Conservation (phyloP, 805 yeast species). For the Spencermartinsiella europaea region DNA sequence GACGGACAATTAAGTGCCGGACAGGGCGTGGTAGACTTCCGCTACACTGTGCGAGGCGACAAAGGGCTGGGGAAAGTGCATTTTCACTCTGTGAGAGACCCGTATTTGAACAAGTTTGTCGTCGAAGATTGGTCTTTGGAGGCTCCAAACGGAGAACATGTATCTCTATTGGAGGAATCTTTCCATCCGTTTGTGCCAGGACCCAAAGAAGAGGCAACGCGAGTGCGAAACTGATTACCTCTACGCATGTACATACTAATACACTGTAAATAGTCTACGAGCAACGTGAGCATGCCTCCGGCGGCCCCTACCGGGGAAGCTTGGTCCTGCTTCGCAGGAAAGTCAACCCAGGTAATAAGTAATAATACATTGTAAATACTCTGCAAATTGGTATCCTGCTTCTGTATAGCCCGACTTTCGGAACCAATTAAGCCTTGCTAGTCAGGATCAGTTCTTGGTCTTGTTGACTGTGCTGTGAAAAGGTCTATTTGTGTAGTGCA, state of each 20-base stretch:
- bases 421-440: too few relatives aligned
- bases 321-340: too few relatives aligned
- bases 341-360: too few relatives aligned
- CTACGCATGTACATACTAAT: neutral
- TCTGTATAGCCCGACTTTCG: too few relatives aligned
- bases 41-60: slow-evolving; percentile 66
- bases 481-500: too few relatives aligned
- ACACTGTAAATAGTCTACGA: too few relatives aligned
- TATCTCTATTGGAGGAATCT: slow-evolving; percentile 49
- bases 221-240: neutral
- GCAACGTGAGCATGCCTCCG: too few relatives aligned
- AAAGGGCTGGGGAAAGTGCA: slow-evolving; percentile 47
- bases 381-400: too few relatives aligned
- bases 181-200: slow-evolving; percentile 32
- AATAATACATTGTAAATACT: too few relatives aligned
- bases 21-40: slow-evolving; percentile 70
- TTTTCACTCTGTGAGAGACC: slow-evolving; percentile 67
- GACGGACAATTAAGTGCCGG: slow-evolving; percentile 80
- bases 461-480: too few relatives aligned
- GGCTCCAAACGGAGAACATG: slow-evolving; percentile 38
- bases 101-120: slow-evolving; percentile 50
- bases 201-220: slow-evolving; percentile 27
- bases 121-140: slow-evolving; percentile 61
- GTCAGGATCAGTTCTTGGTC: too few relatives aligned
- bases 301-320: too few relatives aligned